Conservation (phyloP, 352 stramenopile genomes). For the Globisporangium viniferum region DNA sequence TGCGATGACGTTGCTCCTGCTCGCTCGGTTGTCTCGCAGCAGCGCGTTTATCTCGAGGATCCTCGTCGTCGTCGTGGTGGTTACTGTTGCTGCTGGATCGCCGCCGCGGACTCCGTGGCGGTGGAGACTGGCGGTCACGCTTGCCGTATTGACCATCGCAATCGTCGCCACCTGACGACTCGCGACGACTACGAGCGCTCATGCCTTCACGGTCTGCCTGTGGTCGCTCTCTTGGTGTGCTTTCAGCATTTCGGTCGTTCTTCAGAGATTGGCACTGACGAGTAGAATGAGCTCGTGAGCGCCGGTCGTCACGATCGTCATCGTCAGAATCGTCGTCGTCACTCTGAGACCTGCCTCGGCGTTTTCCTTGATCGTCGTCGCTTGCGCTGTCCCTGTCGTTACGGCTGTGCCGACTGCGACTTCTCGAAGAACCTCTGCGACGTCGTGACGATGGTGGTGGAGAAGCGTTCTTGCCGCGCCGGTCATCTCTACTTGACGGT, state of each 20-base stretch:
- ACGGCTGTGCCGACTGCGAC: slow-evolving; percentile 13
- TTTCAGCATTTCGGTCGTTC: not conserved
- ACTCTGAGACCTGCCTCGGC: not conserved
- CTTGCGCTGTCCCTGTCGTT: slow-evolving; percentile 23
- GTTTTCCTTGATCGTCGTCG: slow-evolving; percentile 27
- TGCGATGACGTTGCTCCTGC: not conserved
- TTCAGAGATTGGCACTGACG: not conserved
- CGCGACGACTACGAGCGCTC: not conserved
- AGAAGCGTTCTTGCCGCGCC: slow-evolving; percentile 6
- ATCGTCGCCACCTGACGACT: not conserved
- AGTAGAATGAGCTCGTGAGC: not conserved
- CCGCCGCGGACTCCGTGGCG: not conserved
- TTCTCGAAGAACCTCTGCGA: slow-evolving; percentile 11
- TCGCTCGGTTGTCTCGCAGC: not conserved
- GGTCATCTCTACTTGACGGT: slow-evolving; percentile 4
- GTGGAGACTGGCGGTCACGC: not conserved
- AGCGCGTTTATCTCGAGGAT: not conserved
- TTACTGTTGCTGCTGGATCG: slow-evolving; percentile 2
- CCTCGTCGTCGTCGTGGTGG: not conserved
- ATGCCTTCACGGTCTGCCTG: not conserved
- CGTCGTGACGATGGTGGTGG: not conserved
- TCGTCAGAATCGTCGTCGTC: slow-evolving; percentile 18
- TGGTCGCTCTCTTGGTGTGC: not conserved
- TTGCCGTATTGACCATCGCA: not conserved
- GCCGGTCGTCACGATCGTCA: slow-evolving; percentile 6